phyloP scores from a whole-genome alignment of 768 basidiomycete species.

The Gymnopilus dilepis region DNA sequence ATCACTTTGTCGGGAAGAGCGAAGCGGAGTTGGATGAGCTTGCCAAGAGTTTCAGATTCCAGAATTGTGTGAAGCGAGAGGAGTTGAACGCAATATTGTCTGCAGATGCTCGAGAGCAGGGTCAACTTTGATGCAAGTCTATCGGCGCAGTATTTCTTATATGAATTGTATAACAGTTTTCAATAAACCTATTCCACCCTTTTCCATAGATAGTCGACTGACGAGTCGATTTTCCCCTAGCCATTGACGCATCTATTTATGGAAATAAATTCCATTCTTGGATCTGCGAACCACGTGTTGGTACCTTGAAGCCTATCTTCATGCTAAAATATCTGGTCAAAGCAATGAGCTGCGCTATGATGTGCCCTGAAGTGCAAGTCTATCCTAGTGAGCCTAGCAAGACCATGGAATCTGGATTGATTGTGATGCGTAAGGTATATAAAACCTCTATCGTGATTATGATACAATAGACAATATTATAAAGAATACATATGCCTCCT shows the following conservation, averaged over 20 bases:
- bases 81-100: constrained; percentile 63
- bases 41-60: constrained; percentile 75
- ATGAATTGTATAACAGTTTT: no score
- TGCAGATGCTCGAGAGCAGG: constrained; percentile 37
- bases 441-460: not conserved
- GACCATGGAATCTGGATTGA: not conserved
- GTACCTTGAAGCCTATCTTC: not conserved
- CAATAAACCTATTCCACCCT: no score
- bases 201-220: no score
- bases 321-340: not conserved
- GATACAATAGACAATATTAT: not conserved
- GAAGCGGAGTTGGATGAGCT: constrained; percentile 70
- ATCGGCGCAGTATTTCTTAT: no score
- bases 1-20: constrained; percentile 64
- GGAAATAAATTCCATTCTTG: not conserved
- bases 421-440: not conserved
- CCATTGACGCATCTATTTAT: not conserved
- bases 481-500: not conserved
- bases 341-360: no score
- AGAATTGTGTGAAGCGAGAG: constrained; percentile 72
- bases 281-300: not conserved
- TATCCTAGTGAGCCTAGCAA: no score
- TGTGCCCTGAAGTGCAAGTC: no score
- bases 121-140: no score
- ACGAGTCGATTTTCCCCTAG: no score